Percentiles rank a stretch among this genome's conserved stretches.
Evolutionary conservation across 2,329 filamentous ascomycete genomes (phyloP).

Genomic region (Aureobasidium zeae): DNA sequence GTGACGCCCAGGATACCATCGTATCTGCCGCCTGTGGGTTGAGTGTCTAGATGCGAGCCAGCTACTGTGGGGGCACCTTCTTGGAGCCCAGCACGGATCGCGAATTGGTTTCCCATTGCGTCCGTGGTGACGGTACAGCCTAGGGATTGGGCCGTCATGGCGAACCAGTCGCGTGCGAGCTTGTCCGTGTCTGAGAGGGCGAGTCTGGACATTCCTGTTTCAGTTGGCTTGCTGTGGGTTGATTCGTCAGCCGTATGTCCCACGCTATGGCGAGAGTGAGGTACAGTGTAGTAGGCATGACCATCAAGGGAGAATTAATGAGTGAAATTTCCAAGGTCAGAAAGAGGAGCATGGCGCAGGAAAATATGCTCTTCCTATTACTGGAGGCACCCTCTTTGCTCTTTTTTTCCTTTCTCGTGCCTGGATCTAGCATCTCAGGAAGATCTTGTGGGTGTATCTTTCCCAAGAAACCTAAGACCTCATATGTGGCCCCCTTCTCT

Average conservation of each 20-base stretch:
- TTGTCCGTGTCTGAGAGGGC: constrained; percentile 64
- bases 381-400: too few species aligned
- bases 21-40: constrained; percentile 56
- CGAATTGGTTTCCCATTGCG: constrained; percentile 74
- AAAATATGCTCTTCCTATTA: too few species aligned
- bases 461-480: too few species aligned
- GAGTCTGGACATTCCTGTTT: constrained; percentile 70
- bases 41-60: constrained; percentile 55
- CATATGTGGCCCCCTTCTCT: too few species aligned
- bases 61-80: constrained; percentile 56
- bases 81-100: constrained; percentile 54
- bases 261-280: constrained; percentile 17
- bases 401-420: too few species aligned
- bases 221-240: constrained; percentile 40
- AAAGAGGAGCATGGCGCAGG: too few species aligned
- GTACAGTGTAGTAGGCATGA: too few species aligned
- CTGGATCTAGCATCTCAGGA: too few species aligned
- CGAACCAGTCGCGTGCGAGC: constrained; percentile 66
- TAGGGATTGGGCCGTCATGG: constrained; percentile 50
- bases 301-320: too few species aligned
- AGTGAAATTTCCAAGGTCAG: too few species aligned
- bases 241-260: not conserved
- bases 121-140: constrained; percentile 62
- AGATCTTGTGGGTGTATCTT: too few species aligned
- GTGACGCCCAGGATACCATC: constrained; percentile 69